phyloP scores from a whole-genome alignment of 1,284 basidiomycete species.

The Fomitopsis palustris region DNA sequence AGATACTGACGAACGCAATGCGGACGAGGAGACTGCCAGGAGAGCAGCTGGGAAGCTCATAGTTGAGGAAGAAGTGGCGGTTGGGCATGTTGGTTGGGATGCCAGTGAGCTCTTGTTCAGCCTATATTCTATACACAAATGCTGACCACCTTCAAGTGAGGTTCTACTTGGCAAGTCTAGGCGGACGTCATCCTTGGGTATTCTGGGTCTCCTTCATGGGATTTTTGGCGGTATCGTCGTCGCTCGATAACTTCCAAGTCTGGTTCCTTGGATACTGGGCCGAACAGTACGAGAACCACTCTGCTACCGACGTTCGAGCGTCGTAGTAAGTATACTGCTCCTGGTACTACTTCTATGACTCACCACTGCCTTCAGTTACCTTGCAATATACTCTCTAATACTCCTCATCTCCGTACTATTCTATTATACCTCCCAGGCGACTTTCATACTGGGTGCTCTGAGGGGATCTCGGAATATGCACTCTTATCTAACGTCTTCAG shows the following conservation, averaged over 20 bases:
- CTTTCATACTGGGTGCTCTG: constrained; percentile 38
- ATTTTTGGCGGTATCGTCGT: constrained; percentile 18
- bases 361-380: constrained; percentile 28
- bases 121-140: neutral
- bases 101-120: constrained; percentile 29
- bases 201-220: constrained; percentile 32
- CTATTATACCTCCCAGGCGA: constrained; percentile 26
- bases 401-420: constrained; percentile 27
- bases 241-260: constrained; percentile 10
- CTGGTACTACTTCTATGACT: neutral
- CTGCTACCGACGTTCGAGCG: constrained; percentile 20
- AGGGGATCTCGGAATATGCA: constrained; percentile 61
- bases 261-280: constrained; percentile 32
- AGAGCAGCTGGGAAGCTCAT: constrained; percentile 45
- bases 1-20: constrained; percentile 35
- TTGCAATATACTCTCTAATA: constrained; percentile 40
- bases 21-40: constrained; percentile 27
- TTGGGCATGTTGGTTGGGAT: constrained; percentile 50
- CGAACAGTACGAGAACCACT: constrained; percentile 28
- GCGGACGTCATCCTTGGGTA: constrained; percentile 23
- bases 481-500: constrained; percentile 46
- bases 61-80: constrained; percentile 55
- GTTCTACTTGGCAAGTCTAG: constrained; percentile 29
- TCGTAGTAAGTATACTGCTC: constrained; percentile 18
- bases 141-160: constrained; percentile 20